Conservation (phyloP, 2,329 filamentous ascomycete genomes). For the Colletotrichum gloeosporioides region DNA sequence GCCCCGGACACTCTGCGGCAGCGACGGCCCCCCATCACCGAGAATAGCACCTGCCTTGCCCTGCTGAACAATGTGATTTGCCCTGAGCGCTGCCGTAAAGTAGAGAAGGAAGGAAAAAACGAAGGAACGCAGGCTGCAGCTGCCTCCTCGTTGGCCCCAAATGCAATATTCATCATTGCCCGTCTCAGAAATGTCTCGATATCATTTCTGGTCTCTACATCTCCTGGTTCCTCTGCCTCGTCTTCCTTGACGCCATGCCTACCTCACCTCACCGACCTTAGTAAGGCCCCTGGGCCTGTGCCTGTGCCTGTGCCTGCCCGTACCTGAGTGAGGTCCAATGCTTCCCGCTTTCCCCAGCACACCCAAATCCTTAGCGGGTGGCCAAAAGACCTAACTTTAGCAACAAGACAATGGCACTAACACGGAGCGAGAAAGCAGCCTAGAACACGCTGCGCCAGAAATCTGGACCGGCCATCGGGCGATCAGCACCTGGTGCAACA, state of each 20-base stretch:
- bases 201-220: not conserved
- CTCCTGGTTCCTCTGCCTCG: not conserved
- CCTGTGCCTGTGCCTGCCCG: not conserved
- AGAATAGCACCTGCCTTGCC: not conserved
- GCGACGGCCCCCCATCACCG: not conserved
- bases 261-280: not conserved
- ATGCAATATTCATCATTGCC: not conserved
- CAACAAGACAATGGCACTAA: conserved; percentile 8
- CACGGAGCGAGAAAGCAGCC: not conserved
- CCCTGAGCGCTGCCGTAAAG: not conserved
- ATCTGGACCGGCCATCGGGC: not conserved
- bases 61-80: not conserved
- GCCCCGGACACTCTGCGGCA: not conserved
- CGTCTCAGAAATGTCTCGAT: not conserved
- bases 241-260: not conserved
- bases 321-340: not conserved
- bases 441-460: conserved; percentile 13
- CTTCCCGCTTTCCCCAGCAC: not conserved
- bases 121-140: not conserved
- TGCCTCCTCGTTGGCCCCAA: not conserved
- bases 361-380: not conserved
- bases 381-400: conserved; percentile 18
- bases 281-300: not conserved
- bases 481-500: conserved; percentile 6
- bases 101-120: not conserved